Base-by-base conservation (phyloP, 495 filamentous ascomycete species). In the Penicillium diatomitis region DNA sequence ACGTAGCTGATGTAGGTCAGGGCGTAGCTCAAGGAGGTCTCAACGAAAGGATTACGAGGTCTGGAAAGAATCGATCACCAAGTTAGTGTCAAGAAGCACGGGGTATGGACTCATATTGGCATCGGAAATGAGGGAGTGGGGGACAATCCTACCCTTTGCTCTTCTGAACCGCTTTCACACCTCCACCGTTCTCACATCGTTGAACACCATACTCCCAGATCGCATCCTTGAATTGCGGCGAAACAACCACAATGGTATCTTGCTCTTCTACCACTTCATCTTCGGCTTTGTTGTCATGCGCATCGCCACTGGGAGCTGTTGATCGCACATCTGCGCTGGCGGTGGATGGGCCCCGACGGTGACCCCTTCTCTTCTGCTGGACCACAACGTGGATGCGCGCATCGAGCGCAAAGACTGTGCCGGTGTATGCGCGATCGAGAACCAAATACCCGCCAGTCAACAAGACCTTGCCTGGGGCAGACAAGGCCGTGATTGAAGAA, bases 381-480 rank as follows among this genome's bases (percentile, higher is more conserved):
- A 91, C 85, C 51, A 88, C 67, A 45, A 89, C 81, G 65, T 96
- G 90, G 54, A 98, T 95, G 48, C 92, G 80, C 43, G 92, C 91
- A 67, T 90, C 87, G 44, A 98, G 85, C 10, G 89, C 92, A 64
- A 96, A 95, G 5, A 97, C 91, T 11, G 95, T 80, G 7, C 84
- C 94, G 2, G 87, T 90, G 60, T 95, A 90, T 36, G 77, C 73
- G 44, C 86, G 82, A 69, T 97, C 94, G 27, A 98, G 83, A 6
- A 96, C 89, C 8, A 98, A 82, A 62, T 96, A 98, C 38, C 92
- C 92, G 36, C 92, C 92, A 42, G 90, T 88, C 10, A 98, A 77
- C 40, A 98, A 77, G 38, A 98, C 94, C 70, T 98, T 98, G 43
- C 92, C 92, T 27, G 92, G 92, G 2, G 94, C 90, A 52, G 91